These are phyloP conservation scores for Erodium trifolium DNA, from an alignment of 441 rosid species.

Conservation along the genomic window DNA sequence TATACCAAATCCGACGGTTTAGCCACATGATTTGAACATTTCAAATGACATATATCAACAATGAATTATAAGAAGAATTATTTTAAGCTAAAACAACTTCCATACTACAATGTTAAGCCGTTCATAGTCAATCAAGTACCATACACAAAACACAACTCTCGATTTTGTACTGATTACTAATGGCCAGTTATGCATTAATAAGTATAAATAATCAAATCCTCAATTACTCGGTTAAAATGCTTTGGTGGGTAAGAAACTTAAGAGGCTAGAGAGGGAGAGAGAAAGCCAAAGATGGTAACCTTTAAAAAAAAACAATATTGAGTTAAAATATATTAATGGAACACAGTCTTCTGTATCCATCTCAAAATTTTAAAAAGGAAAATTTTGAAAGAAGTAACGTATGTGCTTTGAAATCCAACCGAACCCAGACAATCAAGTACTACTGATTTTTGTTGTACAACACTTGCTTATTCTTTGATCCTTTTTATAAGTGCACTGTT, in stretches of 20 bases:
- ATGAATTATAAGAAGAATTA: not conserved
- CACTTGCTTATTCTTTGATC: not conserved
- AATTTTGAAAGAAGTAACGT: not conserved
- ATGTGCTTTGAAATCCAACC: not conserved
- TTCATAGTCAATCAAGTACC: not conserved
- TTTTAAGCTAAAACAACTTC: not conserved
- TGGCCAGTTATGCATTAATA: not conserved
- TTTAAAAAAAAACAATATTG: too few species aligned
- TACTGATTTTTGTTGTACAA: not conserved
- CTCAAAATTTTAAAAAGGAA: not conserved
- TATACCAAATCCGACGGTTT: not conserved
- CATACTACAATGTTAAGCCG: not conserved
- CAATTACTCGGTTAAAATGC: not conserved
- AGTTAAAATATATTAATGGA: not conserved
- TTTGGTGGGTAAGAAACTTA: not conserved
- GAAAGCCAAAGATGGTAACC: not conserved
- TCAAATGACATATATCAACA: not conserved
- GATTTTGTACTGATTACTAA: not conserved
- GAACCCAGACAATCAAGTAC: not conserved
- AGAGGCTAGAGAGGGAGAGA: not conserved
- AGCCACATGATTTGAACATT: not conserved
- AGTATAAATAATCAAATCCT: not conserved
- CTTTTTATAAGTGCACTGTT: not conserved
- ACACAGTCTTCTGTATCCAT: not conserved
- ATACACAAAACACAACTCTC: not conserved